A percentile compares a stretch with the other conserved stretches of the same genome.
These are phyloP conservation scores for Schizochytrium sp. DNA, from an alignment of 108 stramenopile species.

Conservation along the genomic window DNA sequence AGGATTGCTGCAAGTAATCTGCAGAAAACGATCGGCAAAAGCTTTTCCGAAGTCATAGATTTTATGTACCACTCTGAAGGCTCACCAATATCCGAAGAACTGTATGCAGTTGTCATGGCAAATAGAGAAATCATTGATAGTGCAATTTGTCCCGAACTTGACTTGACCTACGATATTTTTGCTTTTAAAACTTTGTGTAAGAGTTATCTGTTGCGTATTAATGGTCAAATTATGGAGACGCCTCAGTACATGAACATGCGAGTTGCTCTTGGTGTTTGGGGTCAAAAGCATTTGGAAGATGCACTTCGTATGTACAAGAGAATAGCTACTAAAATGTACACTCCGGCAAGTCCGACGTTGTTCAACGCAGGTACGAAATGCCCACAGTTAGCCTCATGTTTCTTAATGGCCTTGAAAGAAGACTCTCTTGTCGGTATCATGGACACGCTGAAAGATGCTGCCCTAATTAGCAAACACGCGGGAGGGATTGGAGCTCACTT, in stretches of 20 bases:
- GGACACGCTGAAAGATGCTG: constrained; percentile 93
- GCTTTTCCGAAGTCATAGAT: constrained; percentile 87
- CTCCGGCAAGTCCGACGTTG: constrained; percentile 95
- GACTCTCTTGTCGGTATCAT: constrained; percentile 96
- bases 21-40: constrained; percentile 85
- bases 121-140: constrained; percentile 71
- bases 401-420: constrained; percentile 93
- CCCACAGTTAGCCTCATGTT: constrained; percentile 94
- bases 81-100: constrained; percentile 67
- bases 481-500: constrained; percentile 95
- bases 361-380: constrained; percentile 95
- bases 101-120: constrained; percentile 58
- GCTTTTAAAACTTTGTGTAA: constrained; percentile 96
- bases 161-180: constrained; percentile 91
- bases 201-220: constrained; percentile 81
- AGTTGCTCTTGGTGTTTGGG: constrained; percentile 95
- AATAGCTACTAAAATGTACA: constrained; percentile 92
- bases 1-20: constrained; percentile 87
- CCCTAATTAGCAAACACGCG: constrained; percentile 78
- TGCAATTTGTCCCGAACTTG: constrained; percentile 83
- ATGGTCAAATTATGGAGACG: constrained; percentile 82
- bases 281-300: constrained; percentile 81
- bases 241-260: constrained; percentile 98
- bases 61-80: constrained; percentile 69
- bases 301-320: constrained; percentile 94